Evolutionary conservation across 306 rosid species (phyloP), one percentile per base, ranked within the genome.

Genomic region (Trifolium pratense): DNA sequence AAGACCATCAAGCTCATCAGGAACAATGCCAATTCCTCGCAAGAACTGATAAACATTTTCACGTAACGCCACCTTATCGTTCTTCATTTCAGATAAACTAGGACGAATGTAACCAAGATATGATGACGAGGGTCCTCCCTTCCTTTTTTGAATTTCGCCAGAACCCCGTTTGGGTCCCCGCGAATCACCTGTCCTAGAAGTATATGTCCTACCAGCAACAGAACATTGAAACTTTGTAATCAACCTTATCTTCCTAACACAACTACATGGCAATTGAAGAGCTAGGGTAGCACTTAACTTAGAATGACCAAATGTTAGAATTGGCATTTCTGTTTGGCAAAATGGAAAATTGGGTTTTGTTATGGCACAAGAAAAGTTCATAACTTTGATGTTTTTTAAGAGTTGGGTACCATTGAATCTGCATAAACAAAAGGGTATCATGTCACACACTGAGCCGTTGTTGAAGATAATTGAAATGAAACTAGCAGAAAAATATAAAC

Each of bases 1-100:
- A 85, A 95, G 80, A 29, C 97, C 99, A 75, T 95, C 99, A 78
- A 95, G 99, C 83, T 95, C 99, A 85, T 95, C 97, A 69, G 97
- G 97, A 74, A 87, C 86, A 63, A 95, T 70, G 36, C 99, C 99
- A 76, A 91, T 84, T 32, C 83, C 86, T 25, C 84, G 76, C 77
- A 94, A 85, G 76, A 91, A 94, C 61, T 87, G 90, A 9, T 94
- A 91, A 78, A 91, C 96, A 73, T 76, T 73, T 21, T 83, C 88
- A 10, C 97, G 92, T 40, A 86, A 82, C 43, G 67, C 84, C 32
- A 56, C 71, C 80, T 71, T 87, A 31, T 87, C 96, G 53, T 87
- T 91, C 80, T 80, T 91, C 96, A 89, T 90, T 21, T 90, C 90
- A 11, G 87, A 71, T 64, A 95, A 85, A 84, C 99, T 90, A 62